Conservation (phyloP, 129 eudicot species). For the Centrapalus pauciflorus region DNA sequence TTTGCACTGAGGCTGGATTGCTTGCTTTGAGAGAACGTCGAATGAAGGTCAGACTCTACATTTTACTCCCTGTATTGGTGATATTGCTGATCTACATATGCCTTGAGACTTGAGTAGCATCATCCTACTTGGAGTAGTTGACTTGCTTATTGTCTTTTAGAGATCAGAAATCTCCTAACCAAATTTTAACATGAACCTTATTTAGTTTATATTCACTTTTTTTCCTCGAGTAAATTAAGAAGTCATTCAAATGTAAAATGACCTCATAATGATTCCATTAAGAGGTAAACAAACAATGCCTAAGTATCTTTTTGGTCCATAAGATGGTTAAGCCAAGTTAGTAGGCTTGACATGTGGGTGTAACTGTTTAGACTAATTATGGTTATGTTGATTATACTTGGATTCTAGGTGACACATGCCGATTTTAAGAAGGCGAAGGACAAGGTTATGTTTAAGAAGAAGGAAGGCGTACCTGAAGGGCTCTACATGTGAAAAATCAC, state of each 20-base stretch:
- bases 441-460: conserved; percentile 96
- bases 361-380: no score
- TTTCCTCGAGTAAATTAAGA: neutral
- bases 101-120: neutral
- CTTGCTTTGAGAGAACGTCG: conserved; percentile 92
- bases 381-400: no score
- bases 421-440: conserved; percentile 97
- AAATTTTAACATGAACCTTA: neutral
- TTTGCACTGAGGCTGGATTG: conserved; percentile 94
- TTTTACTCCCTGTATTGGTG: neutral
- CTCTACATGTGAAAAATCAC: conserved; percentile 60
- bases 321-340: no score
- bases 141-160: neutral
- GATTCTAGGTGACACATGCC: conserved; percentile 64
- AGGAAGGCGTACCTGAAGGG: conserved; percentile 96
- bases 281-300: no score
- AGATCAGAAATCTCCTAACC: neutral
- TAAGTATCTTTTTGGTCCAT: no score
- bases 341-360: no score
- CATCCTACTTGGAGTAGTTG: neutral
- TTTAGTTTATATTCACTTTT: neutral
- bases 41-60: conserved; percentile 61
- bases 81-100: neutral
- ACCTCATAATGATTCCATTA: no score
- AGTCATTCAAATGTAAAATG: no score